phyloP scores from a whole-genome alignment of 805 yeast species.

The Sugiyamaella lignohabitans region DNA sequence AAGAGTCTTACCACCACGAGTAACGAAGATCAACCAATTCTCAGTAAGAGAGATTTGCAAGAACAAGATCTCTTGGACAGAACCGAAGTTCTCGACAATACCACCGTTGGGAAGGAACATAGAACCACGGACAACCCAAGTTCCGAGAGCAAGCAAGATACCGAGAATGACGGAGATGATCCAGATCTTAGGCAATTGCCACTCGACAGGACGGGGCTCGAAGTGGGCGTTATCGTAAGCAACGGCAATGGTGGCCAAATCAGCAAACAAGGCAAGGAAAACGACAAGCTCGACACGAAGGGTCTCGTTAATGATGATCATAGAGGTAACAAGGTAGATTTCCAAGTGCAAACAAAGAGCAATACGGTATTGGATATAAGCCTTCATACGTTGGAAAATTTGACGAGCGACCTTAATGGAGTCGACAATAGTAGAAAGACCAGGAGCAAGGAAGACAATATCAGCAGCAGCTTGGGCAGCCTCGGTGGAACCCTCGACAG shows the following conservation, averaged over 20 bases:
- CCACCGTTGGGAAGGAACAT: constrained; percentile 77
- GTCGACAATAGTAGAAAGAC: constrained; percentile 91
- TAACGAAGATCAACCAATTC: constrained; percentile 95
- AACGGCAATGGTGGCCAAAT: constrained; percentile 94
- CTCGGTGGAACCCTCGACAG: constrained; percentile 97
- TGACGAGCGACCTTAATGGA: constrained; percentile 92
- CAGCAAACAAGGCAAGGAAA: constrained; percentile 94
- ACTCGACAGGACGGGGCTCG: constrained; percentile 88
- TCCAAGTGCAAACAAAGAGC: constrained; percentile 94
- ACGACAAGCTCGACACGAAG: constrained; percentile 85
- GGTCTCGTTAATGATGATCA: constrained; percentile 85
- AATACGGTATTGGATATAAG: constrained; percentile 96
- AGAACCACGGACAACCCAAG: constrained; percentile 91
- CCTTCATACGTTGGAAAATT: constrained; percentile 98
- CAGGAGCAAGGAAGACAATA: constrained; percentile 92
- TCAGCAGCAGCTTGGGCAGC: constrained; percentile 97
- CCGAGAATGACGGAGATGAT: constrained; percentile 91
- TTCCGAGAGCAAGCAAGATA: constrained; percentile 77
- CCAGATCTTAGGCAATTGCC: constrained; percentile 98
- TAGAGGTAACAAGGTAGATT: constrained; percentile 90
- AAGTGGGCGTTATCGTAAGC: constrained; percentile 97
- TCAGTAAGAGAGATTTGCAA: constrained; percentile 91
- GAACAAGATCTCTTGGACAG: constrained; percentile 90
- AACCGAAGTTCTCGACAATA: constrained; percentile 92
- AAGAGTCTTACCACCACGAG: constrained; percentile 98